phyloP scores from a whole-genome alignment of 176 grass and related monocot genomes.

The Saccharum spontaneum region DNA sequence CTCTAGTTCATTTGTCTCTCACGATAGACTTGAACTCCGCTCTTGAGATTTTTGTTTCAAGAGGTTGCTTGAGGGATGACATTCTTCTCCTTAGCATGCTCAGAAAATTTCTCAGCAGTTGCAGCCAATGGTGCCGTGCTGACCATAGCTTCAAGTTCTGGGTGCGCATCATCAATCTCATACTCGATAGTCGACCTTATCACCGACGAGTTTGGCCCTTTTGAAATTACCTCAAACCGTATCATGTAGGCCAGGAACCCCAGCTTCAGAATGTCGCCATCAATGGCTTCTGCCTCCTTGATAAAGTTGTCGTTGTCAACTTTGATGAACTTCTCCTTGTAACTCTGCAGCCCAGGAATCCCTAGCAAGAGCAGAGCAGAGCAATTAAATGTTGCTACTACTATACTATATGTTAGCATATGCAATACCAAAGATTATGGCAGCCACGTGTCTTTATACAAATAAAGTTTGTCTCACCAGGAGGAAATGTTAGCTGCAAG shows the following conservation, averaged over 20 bases:
- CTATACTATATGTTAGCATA: no score
- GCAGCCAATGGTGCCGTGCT: constrained; percentile 17
- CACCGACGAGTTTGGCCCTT: not conserved
- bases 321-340: constrained; percentile 16
- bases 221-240: constrained; percentile 9
- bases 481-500: constrained; percentile 37
- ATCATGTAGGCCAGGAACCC: constrained; percentile 27
- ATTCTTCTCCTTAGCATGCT: constrained; percentile 20
- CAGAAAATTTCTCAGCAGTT: not conserved
- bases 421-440: no score
- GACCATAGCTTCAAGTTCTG: not conserved
- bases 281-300: constrained; percentile 19
- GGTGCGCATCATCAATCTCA: constrained; percentile 8
- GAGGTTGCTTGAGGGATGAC: not conserved
- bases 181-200: constrained; percentile 33
- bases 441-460: no score
- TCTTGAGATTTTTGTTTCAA: not conserved
- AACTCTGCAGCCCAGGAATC: constrained; percentile 19
- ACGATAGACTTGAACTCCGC: no score
- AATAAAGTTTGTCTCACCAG: constrained; percentile 20
- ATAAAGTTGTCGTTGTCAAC: constrained; percentile 6
- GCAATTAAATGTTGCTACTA: no score
- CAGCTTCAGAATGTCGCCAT: constrained; percentile 17
- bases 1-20: no score
- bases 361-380: not conserved